Evolutionary conservation across 495 filamentous ascomycete species (phyloP).

Genomic region (Neurospora sp.): DNA sequence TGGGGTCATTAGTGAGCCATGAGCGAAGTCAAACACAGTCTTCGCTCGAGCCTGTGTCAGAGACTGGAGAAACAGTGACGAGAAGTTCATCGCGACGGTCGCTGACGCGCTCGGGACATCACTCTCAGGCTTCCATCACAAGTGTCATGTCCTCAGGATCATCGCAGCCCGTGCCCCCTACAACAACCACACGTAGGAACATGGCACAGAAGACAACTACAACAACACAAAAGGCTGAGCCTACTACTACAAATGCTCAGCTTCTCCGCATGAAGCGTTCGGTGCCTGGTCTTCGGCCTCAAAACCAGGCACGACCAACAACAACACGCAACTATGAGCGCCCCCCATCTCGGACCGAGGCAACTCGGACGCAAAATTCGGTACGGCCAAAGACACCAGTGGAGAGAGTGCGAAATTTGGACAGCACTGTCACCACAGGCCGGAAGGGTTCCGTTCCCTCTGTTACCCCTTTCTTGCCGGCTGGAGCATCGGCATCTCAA

Average conservation of each 20-base stretch:
- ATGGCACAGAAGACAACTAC: constrained; percentile 46
- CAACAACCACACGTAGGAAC: constrained; percentile 49
- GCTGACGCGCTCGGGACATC: constrained; percentile 56
- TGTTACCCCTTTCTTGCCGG: constrained; percentile 58
- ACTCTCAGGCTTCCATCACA: constrained; percentile 54
- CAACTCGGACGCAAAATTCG: constrained; percentile 27
- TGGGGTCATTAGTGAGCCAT: constrained; percentile 45
- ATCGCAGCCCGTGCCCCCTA: constrained; percentile 45
- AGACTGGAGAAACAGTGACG: constrained; percentile 66
- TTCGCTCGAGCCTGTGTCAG: constrained; percentile 86
- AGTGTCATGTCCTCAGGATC: constrained; percentile 14
- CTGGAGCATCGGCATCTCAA: constrained; percentile 59
- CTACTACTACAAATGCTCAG: constrained; percentile 61
- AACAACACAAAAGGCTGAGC: constrained; percentile 42
- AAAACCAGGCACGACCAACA: constrained; percentile 30
- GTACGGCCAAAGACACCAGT: constrained; percentile 63
- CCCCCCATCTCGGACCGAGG: constrained; percentile 35
- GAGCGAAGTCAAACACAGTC: constrained; percentile 56
- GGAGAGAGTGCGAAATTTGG: constrained; percentile 45
- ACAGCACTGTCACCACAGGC: constrained; percentile 40
- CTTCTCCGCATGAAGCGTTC: constrained; percentile 79
- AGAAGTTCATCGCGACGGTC: constrained; percentile 37
- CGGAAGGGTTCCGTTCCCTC: constrained; percentile 46
- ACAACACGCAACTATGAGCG: constrained; percentile 37
- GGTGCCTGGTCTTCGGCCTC: constrained; percentile 62